Percentiles rank a stretch among this genome's conserved stretches.
Conservation (phyloP, 2,329 filamentous ascomycete species). For the Fusarium citri region DNA sequence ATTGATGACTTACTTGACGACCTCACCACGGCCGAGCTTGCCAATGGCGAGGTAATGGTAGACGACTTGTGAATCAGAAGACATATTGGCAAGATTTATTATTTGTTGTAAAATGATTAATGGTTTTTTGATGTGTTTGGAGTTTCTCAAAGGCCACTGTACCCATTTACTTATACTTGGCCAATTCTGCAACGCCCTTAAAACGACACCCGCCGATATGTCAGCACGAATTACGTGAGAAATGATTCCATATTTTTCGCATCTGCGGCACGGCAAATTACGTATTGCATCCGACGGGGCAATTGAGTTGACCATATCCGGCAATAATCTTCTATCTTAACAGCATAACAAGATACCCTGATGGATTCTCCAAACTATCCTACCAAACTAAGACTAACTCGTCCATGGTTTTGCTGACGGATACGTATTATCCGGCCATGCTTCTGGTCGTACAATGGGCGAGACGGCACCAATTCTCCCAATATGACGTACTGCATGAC, state of each 20-base stretch:
- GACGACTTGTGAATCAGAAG: conserved; percentile 16
- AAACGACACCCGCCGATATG: neutral
- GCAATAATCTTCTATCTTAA: too few relatives aligned
- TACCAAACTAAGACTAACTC: neutral
- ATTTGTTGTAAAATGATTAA: rapidly evolving
- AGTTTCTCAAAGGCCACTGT: too few relatives aligned
- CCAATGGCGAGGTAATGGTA: conserved; percentile 46
- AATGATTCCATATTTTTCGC: neutral
- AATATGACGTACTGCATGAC: neutral
- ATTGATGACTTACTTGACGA: conserved; percentile 36
- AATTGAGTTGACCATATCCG: neutral
- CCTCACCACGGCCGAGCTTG: conserved; percentile 46
- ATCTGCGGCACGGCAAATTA: neutral
- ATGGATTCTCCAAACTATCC: too few relatives aligned
- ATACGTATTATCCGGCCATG: neutral
- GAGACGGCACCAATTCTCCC: neutral
- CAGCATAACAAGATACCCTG: too few relatives aligned
- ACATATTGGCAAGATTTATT: neutral
- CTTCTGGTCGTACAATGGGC: neutral
- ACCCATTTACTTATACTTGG: neutral
- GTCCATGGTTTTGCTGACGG: neutral
- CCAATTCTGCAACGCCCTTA: conserved; percentile 3
- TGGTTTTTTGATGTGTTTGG: neutral
- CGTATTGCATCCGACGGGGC: neutral
- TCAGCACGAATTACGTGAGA: conserved; percentile 6